Conservation (phyloP, 1,139 yeast genomes). For the Pichia inconspicua region DNA sequence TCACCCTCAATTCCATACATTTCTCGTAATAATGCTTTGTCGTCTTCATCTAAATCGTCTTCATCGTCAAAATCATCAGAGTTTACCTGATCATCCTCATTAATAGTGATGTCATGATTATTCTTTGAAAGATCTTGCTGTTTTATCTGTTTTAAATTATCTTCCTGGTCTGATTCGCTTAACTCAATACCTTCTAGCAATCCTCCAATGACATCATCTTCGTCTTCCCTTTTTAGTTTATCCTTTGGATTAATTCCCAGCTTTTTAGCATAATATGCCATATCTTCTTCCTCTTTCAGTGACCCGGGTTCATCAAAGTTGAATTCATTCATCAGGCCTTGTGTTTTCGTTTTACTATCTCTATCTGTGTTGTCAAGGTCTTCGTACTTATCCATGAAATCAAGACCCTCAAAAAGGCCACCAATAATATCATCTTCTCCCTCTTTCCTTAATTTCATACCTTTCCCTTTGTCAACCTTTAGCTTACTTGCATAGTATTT, state of each 20-base stretch:
- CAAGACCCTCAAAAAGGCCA: slow-evolving; percentile 45
- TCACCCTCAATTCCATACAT: slow-evolving; percentile 27
- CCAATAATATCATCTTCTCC: slow-evolving; percentile 28
- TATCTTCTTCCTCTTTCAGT: slow-evolving; percentile 65
- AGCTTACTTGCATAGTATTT: slow-evolving; percentile 67
- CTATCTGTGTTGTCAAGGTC: slow-evolving; percentile 1
- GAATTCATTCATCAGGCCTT: slow-evolving; percentile 1
- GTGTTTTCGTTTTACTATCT: slow-evolving; percentile 1
- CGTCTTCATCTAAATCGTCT: slow-evolving; percentile 40
- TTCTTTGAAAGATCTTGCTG: background rate
- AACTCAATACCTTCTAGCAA: slow-evolving; percentile 43
- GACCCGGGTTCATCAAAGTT: background rate
- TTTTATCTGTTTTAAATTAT: background rate
- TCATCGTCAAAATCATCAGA: slow-evolving; percentile 41
- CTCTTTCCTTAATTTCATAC: slow-evolving; percentile 17
- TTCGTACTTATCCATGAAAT: slow-evolving; percentile 18
- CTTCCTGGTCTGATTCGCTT: background rate
- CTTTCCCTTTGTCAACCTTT: slow-evolving; percentile 34
- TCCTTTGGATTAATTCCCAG: slow-evolving; percentile 40
- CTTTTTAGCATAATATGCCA: slow-evolving; percentile 75
- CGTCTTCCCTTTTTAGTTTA: slow-evolving; percentile 20
- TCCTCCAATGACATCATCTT: slow-evolving; percentile 28
- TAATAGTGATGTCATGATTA: background rate
- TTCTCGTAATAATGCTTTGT: slow-evolving; percentile 32
- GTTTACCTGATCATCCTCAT: slow-evolving; percentile 23